Conservation (phyloP, 257 asterid genomes). For the Handroanthus guayacan region DNA sequence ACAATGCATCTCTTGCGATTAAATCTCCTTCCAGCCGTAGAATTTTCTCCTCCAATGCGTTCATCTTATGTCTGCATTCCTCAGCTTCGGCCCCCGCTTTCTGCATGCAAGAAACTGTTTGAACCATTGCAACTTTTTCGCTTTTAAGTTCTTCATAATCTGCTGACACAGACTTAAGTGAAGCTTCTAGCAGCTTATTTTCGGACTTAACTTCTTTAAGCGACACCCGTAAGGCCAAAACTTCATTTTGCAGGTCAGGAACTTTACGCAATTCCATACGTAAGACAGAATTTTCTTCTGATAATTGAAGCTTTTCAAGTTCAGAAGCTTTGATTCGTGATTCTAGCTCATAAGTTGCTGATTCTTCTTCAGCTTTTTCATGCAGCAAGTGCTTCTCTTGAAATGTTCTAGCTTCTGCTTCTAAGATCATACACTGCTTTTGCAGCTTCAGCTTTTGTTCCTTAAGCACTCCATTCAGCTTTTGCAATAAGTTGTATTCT, state of each 20-base stretch:
- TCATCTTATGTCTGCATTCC: conserved; percentile 40
- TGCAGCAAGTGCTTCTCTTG: not conserved
- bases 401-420: conserved; percentile 45
- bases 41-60: conserved; percentile 51
- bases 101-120: conserved; percentile 41
- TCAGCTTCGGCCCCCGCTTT: conserved; percentile 37
- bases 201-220: conserved; percentile 36
- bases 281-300: conserved; percentile 43
- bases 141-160: conserved; percentile 47
- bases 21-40: conserved; percentile 58
- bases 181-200: conserved; percentile 45
- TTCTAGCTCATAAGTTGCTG: conserved; percentile 40
- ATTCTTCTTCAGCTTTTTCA: too few species aligned
- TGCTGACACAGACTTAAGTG: conserved; percentile 37
- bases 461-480: conserved; percentile 46
- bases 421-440: conserved; percentile 39
- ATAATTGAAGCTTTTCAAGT: conserved; percentile 45
- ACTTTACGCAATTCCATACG: conserved; percentile 36
- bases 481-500: conserved; percentile 47
- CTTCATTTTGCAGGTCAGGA: conserved; percentile 46
- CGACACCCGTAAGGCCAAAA: conserved; percentile 41
- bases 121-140: conserved; percentile 34
- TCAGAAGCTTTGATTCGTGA: conserved; percentile 38
- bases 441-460: conserved; percentile 45
- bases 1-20: conserved; percentile 49